Evolutionary conservation across 2,329 filamentous ascomycete genomes (phyloP).

Genomic region (Phaeomoniella chlamydospora): DNA sequence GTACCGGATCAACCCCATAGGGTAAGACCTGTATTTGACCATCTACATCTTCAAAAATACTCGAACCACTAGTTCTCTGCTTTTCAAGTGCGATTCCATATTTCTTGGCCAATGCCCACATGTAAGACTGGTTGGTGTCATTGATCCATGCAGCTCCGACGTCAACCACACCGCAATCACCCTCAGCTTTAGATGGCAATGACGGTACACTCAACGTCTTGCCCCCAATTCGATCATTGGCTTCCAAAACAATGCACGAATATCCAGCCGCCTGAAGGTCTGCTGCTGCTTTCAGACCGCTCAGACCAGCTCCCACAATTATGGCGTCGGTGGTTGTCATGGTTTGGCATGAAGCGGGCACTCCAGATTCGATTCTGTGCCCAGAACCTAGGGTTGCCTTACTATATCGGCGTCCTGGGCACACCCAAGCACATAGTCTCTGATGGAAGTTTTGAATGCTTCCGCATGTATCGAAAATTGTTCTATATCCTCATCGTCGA

Average conservation of each 20-base stretch:
- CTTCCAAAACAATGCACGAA: slow-evolving; percentile 32
- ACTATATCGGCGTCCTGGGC: no score
- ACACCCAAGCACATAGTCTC: no score
- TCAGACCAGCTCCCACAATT: slow-evolving; percentile 32
- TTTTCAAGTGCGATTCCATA: slow-evolving; percentile 16
- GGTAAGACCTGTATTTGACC: slow-evolving; percentile 15
- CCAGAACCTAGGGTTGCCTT: no score
- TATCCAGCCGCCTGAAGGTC: slow-evolving; percentile 21
- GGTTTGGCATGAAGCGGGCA: no score
- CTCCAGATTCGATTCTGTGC: no score
- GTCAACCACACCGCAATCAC: slow-evolving; percentile 20
- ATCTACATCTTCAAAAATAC: slow-evolving; percentile 15
- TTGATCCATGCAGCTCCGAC: slow-evolving; percentile 23
- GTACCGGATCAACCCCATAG: slow-evolving; percentile 16
- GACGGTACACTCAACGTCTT: slow-evolving; percentile 29
- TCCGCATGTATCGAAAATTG: no score
- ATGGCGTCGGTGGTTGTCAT: slow-evolving; percentile 9
- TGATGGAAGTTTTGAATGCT: no score
- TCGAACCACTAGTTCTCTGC: slow-evolving; percentile 16
- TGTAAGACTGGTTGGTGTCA: slow-evolving; percentile 20
- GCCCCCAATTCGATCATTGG: slow-evolving; percentile 34
- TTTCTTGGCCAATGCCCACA: slow-evolving; percentile 14
- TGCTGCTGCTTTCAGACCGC: slow-evolving; percentile 22
- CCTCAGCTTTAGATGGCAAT: no score
- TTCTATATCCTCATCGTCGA: no score